Evolutionary conservation across 2,329 filamentous ascomycete genomes (phyloP), one percentile per base, ranked within the genome.

Genomic region (Davidsoniella eucalypti): DNA sequence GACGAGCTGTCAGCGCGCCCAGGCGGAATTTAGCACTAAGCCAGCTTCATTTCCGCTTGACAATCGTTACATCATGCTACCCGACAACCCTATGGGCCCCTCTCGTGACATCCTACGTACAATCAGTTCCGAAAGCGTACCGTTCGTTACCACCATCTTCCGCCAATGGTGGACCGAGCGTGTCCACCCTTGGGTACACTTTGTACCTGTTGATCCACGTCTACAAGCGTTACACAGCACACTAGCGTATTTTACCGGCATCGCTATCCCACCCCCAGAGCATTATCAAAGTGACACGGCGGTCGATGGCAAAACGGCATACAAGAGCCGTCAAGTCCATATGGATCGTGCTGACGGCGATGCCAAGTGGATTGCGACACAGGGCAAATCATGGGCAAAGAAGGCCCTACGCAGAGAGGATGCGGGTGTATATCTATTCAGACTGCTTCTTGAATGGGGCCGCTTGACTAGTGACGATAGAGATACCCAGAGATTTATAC

Each of bases 361-460:
- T 55, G 80, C 70, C 7, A 65, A 70, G 59, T 76, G 73, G 69
- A 85, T 87, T 57, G 78, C 81, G 3, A 70, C 76, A 51, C 66
- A 78, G 55, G 82, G 83, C 1, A 68, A 70, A 47, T 70, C 71
- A 52, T 87, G 84, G 83, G 78, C 76, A 2, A 65, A 67, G 5
- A 69, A 69, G 59, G 80, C 75, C 10, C 57, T 87, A 16, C 67
- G 80, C 53, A 76, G 74, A 57, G 80, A 82, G 61, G 86, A 92
- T 58, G 84, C 83, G 75, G 82, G 87, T 62, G 73, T 87, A 8
- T 92, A 92, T 59, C 69, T 90, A 58, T 92, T 88, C 59, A 68
- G 85, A 44, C 61, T 92, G 53, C 64, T 92, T 57, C 64, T 92
- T 17, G 85, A 92, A 66, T 92, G 84, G 81, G 83, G 73, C 2